phyloP scores from a whole-genome alignment of 2,329 filamentous ascomycete genomes.

The Calonectria naviculata region DNA sequence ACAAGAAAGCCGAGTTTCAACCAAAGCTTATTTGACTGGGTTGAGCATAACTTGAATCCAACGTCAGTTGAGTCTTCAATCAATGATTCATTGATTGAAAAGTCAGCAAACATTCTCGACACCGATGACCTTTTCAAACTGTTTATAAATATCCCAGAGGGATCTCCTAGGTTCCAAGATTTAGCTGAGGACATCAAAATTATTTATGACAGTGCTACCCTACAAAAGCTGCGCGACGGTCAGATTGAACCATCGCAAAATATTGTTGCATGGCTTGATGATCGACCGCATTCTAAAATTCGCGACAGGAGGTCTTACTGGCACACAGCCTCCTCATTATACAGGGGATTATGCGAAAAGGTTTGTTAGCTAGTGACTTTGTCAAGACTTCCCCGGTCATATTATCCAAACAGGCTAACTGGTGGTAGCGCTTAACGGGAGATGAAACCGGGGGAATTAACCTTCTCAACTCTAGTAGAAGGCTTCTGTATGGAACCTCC shows the following conservation, averaged over 20 bases:
- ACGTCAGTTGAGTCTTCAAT: neutral
- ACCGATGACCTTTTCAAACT: neutral
- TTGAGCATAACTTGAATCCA: neutral
- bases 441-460: neutral
- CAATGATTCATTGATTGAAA: neutral
- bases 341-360: neutral
- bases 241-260: neutral
- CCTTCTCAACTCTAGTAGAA: neutral
- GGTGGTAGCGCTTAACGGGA: neutral
- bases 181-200: neutral
- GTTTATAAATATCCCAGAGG: neutral
- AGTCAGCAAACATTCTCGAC: neutral
- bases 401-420: neutral
- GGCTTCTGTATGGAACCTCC: neutral
- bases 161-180: neutral
- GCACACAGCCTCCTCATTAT: neutral
- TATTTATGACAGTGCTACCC: neutral
- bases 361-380: neutral
- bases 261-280: neutral
- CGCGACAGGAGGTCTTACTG: neutral
- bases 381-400: too few species aligned
- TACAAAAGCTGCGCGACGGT: neutral
- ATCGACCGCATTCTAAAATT: neutral
- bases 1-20: neutral
- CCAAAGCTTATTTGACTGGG: neutral